Percentiles rank a stretch among this genome's conserved stretches.
These are phyloP conservation scores for Verticillium albo-atrum DNA, from an alignment of 2,329 filamentous ascomycete species.

Conservation along the genomic window DNA sequence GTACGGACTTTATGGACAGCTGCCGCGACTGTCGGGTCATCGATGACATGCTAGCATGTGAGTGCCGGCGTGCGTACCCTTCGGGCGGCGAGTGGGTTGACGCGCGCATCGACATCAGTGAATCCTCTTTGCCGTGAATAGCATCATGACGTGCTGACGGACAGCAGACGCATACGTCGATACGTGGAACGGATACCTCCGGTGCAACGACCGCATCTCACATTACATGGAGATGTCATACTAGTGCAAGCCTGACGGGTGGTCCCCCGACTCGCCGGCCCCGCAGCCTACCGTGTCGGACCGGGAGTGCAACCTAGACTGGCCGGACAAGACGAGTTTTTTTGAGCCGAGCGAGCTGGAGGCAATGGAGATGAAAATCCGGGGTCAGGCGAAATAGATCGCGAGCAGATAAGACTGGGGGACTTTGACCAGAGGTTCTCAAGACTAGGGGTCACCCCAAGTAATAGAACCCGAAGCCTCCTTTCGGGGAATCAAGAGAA, in stretches of 20 bases:
- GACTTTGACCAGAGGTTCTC: too few species aligned
- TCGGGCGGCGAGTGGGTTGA: slow-evolving; percentile 1
- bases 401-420: too few species aligned
- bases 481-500: too few species aligned
- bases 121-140: background rate
- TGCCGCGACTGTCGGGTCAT: slow-evolving; percentile 4
- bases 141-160: background rate
- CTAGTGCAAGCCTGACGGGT: background rate
- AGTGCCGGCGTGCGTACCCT: slow-evolving; percentile 2
- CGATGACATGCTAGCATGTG: background rate
- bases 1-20: background rate
- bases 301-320: background rate
- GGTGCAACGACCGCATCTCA: slow-evolving; percentile 3
- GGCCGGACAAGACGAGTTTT: background rate
- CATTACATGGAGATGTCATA: slow-evolving; percentile 1
- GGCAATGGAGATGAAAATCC: background rate
- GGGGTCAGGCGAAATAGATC: background rate
- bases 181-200: slow-evolving; percentile 9
- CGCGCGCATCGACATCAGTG: slow-evolving; percentile 5
- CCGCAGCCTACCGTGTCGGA: background rate
- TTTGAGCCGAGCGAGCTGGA: background rate
- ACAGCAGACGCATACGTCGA: slow-evolving; percentile 1
- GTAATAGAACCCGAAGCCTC: too few species aligned
- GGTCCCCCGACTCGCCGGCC: background rate
- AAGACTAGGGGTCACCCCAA: too few species aligned